Evolutionary conservation across 352 stramenopile species (phyloP), one percentile per base, ranked within the genome.

Genomic region (Blastocystis sp.): DNA sequence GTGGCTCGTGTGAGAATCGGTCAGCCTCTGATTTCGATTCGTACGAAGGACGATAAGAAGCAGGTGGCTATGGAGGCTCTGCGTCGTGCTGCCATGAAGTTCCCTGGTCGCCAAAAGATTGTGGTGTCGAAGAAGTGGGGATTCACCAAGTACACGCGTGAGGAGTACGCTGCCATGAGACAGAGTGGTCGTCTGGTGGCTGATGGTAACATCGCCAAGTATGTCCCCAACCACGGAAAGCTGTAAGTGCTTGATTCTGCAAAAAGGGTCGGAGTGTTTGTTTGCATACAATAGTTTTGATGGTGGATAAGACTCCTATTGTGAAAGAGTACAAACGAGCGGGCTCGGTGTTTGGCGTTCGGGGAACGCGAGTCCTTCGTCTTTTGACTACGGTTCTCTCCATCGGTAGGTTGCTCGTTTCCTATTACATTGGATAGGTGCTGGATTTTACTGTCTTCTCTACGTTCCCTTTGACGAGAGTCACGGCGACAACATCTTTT

Each of bases 71-170:
- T 98, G 56, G 95, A 98, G 90, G 95, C 96, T 32, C 93, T 99
- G 87, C 94, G 96, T 91, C 94, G 96, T 91, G 96, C 95, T 88
- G 99, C 98, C 11, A 72, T 99, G 91, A 99, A 99, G 93, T 99
- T 99, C 90, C 95, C 96, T 46, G 96, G 96, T 89, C 92, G 96
- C 88, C 96, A 99, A 92, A 99, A 99, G 93, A 97, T 99, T 88
- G 90, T 99, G 38, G 94, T 96, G 90, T 97, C 92, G 88, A 96
- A 97, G 89, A 99, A 99, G 92, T 99, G 96, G 96, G 84, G 84
- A 95, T 98, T 99, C 92, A 99, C 96, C 88, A 97, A 97, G 89
- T 99, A 97, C 90, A 91, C 94, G 84, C 93, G 94, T 89, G 94
- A 98, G 86, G 93, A 98, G 86, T 99, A 99, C 91, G 94, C 97